These are phyloP conservation scores for thale cress (Arabidopsis thaliana) DNA, from an alignment of 345 rosid genomes.

Conservation along the genomic window DNA sequence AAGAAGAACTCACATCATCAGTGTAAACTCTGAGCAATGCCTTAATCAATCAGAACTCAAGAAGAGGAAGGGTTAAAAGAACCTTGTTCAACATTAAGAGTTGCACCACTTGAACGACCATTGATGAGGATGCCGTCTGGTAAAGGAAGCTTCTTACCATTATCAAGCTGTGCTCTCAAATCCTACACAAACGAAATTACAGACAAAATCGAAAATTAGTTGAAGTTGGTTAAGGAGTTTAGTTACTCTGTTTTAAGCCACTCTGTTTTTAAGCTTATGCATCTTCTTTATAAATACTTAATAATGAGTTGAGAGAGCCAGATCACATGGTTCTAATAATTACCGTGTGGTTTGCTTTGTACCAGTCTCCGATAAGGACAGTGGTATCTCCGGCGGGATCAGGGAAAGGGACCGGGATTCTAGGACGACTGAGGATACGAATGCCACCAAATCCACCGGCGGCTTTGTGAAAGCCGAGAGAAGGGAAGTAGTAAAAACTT, in stretches of 20 bases:
- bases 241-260: too few species aligned
- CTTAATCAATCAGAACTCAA: background rate
- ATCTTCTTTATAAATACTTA: background rate
- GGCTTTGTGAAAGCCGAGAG: conserved; percentile 77
- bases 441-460: conserved; percentile 82
- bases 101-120: conserved; percentile 77
- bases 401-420: conserved; percentile 70
- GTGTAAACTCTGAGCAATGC: conserved; percentile 5
- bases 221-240: background rate
- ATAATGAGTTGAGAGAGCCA: background rate
- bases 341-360: conserved; percentile 78
- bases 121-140: conserved; percentile 94
- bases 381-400: conserved; percentile 81
- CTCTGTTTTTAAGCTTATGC: background rate
- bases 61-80: background rate
- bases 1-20: conserved; percentile 19
- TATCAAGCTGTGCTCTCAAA: conserved; percentile 63
- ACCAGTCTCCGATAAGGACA: conserved; percentile 82
- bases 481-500: conserved; percentile 77
- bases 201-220: background rate
- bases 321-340: background rate
- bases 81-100: conserved; percentile 89
- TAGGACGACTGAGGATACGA: conserved; percentile 70
- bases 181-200: conserved; percentile 46
- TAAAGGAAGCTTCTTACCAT: conserved; percentile 71